A percentile compares a stretch with the other conserved stretches of the same genome.
phyloP scores from a whole-genome alignment of 2,329 filamentous ascomycete genomes.

The Trichoderma asperellum region DNA sequence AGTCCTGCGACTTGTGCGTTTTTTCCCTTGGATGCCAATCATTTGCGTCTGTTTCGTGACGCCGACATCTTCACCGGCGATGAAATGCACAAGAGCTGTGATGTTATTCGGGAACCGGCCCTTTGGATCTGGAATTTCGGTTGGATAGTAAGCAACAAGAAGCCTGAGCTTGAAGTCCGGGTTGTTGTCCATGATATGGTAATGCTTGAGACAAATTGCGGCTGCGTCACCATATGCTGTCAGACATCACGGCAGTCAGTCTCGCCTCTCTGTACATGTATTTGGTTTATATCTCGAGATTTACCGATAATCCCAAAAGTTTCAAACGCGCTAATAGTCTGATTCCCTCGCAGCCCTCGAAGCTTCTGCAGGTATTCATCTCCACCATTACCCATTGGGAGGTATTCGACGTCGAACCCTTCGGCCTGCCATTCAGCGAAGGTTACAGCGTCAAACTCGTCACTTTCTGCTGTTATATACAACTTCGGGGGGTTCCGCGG shows the following conservation, averaged over 20 bases:
- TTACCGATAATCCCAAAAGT: slow-evolving; percentile 50
- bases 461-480: slow-evolving; percentile 49
- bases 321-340: slow-evolving; percentile 47
- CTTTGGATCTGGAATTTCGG: slow-evolving; percentile 48
- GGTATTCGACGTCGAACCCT: slow-evolving; percentile 49
- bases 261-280: no score
- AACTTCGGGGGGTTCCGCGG: slow-evolving; percentile 45
- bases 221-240: slow-evolving; percentile 51
- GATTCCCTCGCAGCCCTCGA: slow-evolving; percentile 39
- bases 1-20: slow-evolving; percentile 40
- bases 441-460: slow-evolving; percentile 47
- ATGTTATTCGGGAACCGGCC: slow-evolving; percentile 48
- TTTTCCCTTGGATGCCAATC: slow-evolving; percentile 51
- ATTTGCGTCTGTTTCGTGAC: slow-evolving; percentile 50
- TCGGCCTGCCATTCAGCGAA: slow-evolving; percentile 48
- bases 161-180: slow-evolving; percentile 48
- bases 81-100: slow-evolving; percentile 47
- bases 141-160: slow-evolving; percentile 52
- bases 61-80: slow-evolving; percentile 45
- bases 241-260: background rate
- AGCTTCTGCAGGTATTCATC: slow-evolving; percentile 44
- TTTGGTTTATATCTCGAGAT: slow-evolving; percentile 20
- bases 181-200: slow-evolving; percentile 51
- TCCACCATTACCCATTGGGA: slow-evolving; percentile 44
- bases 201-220: slow-evolving; percentile 49